A percentile compares a stretch with the other conserved stretches of the same genome.
These are phyloP conservation scores for Solanum chacoense DNA, from an alignment of 305 asterid species.

Conservation along the genomic window DNA sequence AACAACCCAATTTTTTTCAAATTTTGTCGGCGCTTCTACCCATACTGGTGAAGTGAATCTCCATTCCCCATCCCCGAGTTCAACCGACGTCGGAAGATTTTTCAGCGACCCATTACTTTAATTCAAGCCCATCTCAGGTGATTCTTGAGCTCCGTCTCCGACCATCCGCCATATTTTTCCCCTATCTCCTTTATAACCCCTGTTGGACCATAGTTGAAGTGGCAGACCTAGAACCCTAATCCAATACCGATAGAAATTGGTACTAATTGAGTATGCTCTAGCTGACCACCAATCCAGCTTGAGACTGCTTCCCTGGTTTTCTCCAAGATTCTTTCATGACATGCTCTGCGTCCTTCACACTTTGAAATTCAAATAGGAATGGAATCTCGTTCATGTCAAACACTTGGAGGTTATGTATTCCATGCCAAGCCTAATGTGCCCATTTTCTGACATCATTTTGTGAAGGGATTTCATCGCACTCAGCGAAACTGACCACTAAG, in stretches of 20 bases:
- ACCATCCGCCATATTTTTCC: not conserved
- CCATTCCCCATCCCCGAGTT: not conserved
- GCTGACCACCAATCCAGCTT: not conserved
- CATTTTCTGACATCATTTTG: not conserved
- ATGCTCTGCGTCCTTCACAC: not conserved
- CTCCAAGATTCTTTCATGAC: not conserved
- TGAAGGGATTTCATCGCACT: not conserved
- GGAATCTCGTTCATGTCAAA: not conserved
- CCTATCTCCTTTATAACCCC: not conserved
- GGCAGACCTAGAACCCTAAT: not conserved
- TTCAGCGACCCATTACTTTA: not conserved
- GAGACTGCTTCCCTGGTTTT: not conserved
- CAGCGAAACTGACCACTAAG: not conserved
- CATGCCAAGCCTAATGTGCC: not conserved
- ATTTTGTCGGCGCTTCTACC: not conserved
- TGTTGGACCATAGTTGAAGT: not conserved
- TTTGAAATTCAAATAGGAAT: not conserved
- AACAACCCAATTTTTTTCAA: not conserved
- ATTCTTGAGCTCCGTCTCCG: not conserved
- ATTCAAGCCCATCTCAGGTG: not conserved
- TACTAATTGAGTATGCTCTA: not conserved
- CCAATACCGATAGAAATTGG: not conserved
- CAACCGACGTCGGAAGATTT: not conserved
- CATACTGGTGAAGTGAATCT: not conserved
- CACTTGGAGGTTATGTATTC: not conserved